These are phyloP conservation scores for Pseudopyricularia cyperi DNA, from an alignment of 2,329 filamentous ascomycete genomes.

Conservation along the genomic window DNA sequence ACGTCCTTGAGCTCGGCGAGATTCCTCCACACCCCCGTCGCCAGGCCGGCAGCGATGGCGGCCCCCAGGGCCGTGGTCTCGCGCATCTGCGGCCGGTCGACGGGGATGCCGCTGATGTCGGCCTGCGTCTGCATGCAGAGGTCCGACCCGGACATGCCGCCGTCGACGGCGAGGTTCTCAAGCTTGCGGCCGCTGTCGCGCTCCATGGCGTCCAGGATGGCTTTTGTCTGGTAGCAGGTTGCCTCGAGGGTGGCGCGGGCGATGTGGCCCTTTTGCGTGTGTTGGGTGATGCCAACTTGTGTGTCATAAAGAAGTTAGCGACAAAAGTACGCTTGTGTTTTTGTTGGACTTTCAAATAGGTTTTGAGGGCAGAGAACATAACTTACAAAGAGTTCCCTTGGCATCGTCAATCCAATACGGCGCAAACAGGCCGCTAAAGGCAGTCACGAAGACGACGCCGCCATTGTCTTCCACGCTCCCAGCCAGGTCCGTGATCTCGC, in stretches of 20 bases:
- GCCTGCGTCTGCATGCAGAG: slow-evolving; percentile 88
- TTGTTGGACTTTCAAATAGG: not conserved
- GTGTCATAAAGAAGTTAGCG: not conserved
- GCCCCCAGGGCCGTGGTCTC: slow-evolving; percentile 84
- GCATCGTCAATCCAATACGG: slow-evolving; percentile 94
- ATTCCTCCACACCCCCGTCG: slow-evolving; percentile 64
- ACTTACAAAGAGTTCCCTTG: slow-evolving; percentile 68
- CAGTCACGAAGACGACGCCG: slow-evolving; percentile 76
- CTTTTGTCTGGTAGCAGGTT: slow-evolving; percentile 84
- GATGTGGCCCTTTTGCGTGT: slow-evolving; percentile 76
- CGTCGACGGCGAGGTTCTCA: slow-evolving; percentile 67
- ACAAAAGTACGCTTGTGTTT: not conserved
- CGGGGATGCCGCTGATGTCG: slow-evolving; percentile 69
- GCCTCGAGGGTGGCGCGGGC: slow-evolving; percentile 82
- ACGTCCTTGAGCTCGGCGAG: slow-evolving; percentile 63
- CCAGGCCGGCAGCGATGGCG: slow-evolving; percentile 80
- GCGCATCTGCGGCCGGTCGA: slow-evolving; percentile 75
- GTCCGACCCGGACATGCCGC: slow-evolving; percentile 79
- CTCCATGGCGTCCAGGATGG: slow-evolving; percentile 85
- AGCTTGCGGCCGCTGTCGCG: slow-evolving; percentile 69
- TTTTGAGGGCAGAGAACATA: not conserved
- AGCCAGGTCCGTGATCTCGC: slow-evolving; percentile 36
- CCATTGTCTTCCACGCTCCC: slow-evolving; percentile 55
- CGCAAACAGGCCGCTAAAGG: slow-evolving; percentile 81
- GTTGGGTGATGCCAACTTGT: slow-evolving; percentile 66